Conservation (phyloP, 805 yeast species). For the Candida easanensis region DNA sequence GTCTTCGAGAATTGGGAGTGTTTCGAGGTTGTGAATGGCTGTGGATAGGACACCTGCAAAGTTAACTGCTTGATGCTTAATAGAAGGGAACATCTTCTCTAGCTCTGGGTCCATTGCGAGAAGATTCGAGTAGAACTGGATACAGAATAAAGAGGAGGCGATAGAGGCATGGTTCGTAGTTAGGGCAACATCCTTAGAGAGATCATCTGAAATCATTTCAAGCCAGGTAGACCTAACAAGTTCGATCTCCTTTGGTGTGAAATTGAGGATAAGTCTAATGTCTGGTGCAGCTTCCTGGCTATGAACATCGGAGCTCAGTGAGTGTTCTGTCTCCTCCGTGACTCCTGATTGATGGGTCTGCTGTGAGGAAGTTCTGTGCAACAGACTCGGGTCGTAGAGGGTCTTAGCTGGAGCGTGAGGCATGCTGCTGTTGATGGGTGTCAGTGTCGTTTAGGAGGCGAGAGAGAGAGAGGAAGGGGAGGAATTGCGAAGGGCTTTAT, state of each 20-base stretch:
- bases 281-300: constrained; percentile 13
- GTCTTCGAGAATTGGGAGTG: constrained; percentile 53
- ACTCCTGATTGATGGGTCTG: no score
- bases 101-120: constrained; percentile 57
- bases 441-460: not conserved
- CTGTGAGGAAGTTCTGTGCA: constrained; percentile 5
- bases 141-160: constrained; percentile 63
- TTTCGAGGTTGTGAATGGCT: constrained; percentile 63
- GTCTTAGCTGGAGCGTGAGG: not conserved
- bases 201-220: constrained; percentile 36
- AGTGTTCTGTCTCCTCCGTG: constrained; percentile 9
- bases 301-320: constrained; percentile 23
- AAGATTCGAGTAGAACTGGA: constrained; percentile 72
- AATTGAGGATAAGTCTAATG: constrained; percentile 28
- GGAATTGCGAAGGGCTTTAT: no score
- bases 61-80: constrained; percentile 74
- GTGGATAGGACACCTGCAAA: constrained; percentile 76
- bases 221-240: constrained; percentile 37
- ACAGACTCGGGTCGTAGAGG: not conserved
- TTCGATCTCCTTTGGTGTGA: constrained; percentile 32
- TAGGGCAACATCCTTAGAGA: constrained; percentile 11
- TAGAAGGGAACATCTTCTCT: constrained; percentile 67
- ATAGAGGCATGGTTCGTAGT: constrained; percentile 30
- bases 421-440: not conserved
- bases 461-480: no score